phyloP scores from a whole-genome alignment of 495 filamentous ascomycete species.

The Penicillium antarcticum region DNA sequence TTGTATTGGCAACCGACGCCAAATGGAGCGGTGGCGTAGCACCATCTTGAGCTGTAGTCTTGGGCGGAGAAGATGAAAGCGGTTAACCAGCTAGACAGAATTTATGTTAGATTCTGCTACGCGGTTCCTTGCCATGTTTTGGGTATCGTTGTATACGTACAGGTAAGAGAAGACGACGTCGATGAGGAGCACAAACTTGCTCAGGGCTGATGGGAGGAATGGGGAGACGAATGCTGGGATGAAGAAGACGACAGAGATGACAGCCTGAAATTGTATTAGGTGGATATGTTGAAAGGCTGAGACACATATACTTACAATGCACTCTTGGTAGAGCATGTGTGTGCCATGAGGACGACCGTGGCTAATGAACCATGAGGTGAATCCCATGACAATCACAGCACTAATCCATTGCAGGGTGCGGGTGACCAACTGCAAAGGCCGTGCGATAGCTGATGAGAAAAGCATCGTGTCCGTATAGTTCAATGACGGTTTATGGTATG shows the following conservation, averaged over 20 bases:
- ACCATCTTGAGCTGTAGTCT: conserved; percentile 45
- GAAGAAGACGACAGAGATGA: conserved; percentile 57
- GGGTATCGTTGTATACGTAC: conserved; percentile 28
- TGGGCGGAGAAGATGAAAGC: conserved; percentile 57
- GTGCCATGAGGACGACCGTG: conserved; percentile 35
- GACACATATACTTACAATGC: conserved; percentile 50
- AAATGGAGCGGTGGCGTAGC: conserved; percentile 31
- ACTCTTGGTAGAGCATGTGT: conserved; percentile 52
- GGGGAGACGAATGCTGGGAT: conserved; percentile 53
- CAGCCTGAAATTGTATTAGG: no score
- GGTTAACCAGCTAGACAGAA: conserved; percentile 52
- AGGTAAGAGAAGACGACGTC: conserved; percentile 63
- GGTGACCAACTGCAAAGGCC: conserved; percentile 35
- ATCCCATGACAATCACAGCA: conserved; percentile 59
- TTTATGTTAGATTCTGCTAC: conserved; percentile 16
- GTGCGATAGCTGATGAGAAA: conserved; percentile 26
- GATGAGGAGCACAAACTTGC: conserved; percentile 48
- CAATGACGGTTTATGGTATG: not conserved
- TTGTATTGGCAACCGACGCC: conserved; percentile 29
- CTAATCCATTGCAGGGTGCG: conserved; percentile 50
- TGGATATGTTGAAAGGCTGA: no score
- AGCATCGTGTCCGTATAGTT: conserved; percentile 20
- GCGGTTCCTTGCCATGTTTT: no score
- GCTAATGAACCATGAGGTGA: conserved; percentile 54
- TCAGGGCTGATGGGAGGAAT: conserved; percentile 38